Conservation (phyloP, 148 eudicot species). For the Camellia granthamiana region DNA sequence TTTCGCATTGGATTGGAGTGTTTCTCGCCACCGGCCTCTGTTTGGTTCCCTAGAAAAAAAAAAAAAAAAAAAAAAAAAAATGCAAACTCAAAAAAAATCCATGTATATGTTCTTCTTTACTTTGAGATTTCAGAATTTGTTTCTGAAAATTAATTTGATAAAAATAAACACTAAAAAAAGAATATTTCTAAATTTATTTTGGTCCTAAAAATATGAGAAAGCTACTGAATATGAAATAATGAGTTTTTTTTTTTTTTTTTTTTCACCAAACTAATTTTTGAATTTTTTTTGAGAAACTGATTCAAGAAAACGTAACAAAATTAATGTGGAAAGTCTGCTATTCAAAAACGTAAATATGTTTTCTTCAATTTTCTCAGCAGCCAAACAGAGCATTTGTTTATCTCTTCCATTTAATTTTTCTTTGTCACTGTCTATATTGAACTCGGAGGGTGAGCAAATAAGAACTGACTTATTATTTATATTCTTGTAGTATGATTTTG, state of each 20-base stretch:
- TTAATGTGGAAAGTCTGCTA: not conserved
- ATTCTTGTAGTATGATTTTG: conserved; percentile 67
- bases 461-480: not conserved
- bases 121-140: too few species aligned
- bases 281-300: too few species aligned
- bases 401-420: not conserved
- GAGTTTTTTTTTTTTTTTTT: too few species aligned
- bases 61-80: not conserved
- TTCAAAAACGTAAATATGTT: not conserved
- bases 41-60: not conserved
- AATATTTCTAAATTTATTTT: too few species aligned
- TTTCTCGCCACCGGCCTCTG: not conserved
- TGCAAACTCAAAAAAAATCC: not conserved
- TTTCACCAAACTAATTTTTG: too few species aligned
- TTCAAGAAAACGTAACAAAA: not conserved
- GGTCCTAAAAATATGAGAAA: too few species aligned
- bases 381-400: not conserved
- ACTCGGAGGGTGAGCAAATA: not conserved
- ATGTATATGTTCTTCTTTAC: not conserved
- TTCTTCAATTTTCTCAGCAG: not conserved
- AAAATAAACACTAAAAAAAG: too few species aligned
- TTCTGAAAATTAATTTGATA: too few species aligned
- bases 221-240: too few species aligned
- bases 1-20: not conserved
- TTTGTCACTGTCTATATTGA: not conserved